Evolutionary conservation across 2,329 filamentous ascomycete genomes (phyloP).

Genomic region (Xylariaceae sp.): DNA sequence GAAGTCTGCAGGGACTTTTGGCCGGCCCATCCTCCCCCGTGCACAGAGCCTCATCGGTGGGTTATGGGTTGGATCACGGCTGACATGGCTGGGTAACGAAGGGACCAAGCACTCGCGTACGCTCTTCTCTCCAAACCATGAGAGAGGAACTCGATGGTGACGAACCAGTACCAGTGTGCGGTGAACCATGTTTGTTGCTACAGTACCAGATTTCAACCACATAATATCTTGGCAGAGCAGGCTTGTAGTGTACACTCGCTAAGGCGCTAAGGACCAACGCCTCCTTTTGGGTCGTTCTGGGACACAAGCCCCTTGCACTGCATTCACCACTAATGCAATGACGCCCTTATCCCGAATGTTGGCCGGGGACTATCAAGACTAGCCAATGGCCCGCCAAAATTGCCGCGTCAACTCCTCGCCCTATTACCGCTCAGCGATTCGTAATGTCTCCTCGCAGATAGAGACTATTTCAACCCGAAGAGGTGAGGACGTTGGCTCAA

Average conservation of each 20-base stretch:
- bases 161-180: background rate
- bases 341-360: too few species aligned
- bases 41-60: conserved; percentile 18
- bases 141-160: background rate
- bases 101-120: background rate
- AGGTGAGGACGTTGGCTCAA: too few species aligned
- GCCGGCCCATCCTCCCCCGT: conserved; percentile 5
- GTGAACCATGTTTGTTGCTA: too few species aligned
- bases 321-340: background rate
- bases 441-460: background rate
- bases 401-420: background rate
- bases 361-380: background rate
- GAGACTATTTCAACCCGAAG: too few species aligned
- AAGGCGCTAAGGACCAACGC: too few species aligned
- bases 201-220: too few species aligned
- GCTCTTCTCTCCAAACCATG: background rate
- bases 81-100: conserved; percentile 2
- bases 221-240: too few species aligned
- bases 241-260: too few species aligned
- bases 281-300: background rate
- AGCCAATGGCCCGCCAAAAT: background rate
- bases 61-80: too few species aligned
- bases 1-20: conserved; percentile 2
- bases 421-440: background rate
- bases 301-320: background rate